A percentile compares a stretch with the other conserved stretches of the same genome.
Conservation (phyloP, 163 green algal genomes). For the Chlorella variabilis region DNA sequence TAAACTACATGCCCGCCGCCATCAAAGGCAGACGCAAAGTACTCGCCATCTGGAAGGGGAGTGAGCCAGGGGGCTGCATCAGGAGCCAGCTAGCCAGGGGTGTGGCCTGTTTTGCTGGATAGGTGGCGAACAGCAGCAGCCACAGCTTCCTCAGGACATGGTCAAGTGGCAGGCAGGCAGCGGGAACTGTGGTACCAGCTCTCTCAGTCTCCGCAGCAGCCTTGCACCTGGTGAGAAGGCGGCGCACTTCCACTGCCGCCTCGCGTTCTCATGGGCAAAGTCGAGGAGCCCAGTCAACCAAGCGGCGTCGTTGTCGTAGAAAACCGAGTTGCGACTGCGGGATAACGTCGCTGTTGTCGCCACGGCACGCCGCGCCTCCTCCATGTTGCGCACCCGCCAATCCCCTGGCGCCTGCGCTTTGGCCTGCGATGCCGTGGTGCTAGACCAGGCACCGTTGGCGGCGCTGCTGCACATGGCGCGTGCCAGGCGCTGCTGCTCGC, state of each 20-base stretch:
- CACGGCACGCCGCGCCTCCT: not conserved
- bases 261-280: not conserved
- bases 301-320: not conserved
- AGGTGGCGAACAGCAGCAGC: too few relatives aligned
- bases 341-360: not conserved
- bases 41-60: constrained; percentile 1
- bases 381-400: not conserved
- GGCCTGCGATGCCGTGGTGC: not conserved
- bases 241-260: constrained; percentile 49
- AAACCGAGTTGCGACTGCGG: not conserved
- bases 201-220: too few relatives aligned
- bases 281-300: constrained; percentile 14
- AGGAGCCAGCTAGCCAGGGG: too few relatives aligned
- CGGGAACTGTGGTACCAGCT: not conserved
- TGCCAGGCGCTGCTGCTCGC: not conserved
- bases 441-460: not conserved
- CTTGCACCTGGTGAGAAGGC: constrained; percentile 35
- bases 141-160: too few relatives aligned
- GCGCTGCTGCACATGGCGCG: not conserved
- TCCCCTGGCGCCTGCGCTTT: not conserved
- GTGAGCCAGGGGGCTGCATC: too few relatives aligned
- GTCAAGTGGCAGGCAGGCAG: not conserved
- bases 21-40: not conserved
- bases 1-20: not conserved
- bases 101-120: too few relatives aligned